Evolutionary conservation across 768 basidiomycete species (phyloP), one percentile per base, ranked within the genome.

Genomic region (Trametes coccinea): DNA sequence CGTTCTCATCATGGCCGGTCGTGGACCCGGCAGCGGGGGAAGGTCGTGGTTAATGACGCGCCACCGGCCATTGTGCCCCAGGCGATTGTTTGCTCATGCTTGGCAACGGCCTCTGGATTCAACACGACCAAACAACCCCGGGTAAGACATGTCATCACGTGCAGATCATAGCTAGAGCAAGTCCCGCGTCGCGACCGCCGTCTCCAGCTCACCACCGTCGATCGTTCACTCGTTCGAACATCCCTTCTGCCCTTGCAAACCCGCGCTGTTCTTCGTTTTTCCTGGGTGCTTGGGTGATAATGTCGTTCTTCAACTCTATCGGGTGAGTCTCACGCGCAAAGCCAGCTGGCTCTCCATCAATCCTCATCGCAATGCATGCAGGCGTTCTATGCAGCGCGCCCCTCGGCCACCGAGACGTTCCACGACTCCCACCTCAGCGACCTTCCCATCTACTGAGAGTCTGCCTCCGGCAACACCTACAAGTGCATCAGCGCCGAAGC

Each of bases 241-340:
- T 29, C 52, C 43, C 47, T 44, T 45, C 7, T 52, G 37, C 27
- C 10, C 16, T 57, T 53, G 22, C 22, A 17, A 22, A 53, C 27
- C 30, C 31, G 16, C 22, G 22, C 22, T 22, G 22, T 22, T 40
- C 34, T 47, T 30, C 17, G 29, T 51, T 11, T 34, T 0, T 33
- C 13, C 22, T 37, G 39, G 6, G 9, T 43, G 41, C 14, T 10
- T 58, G n/a, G 16, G 31, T 3, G 53, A 33, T 27, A 16, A 91
- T 92, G 90, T 92, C 90, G 34, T 92, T 91, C 76, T 91, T 92
- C 78, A 91, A 91, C 70, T 86, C 88, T 31, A 83, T 92, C 53
- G 87, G 90, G 90, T 91, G 63, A 56, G 85, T 75, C 43, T n/a
- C 13, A 27, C 57, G 45, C 59, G 31, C 37, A 45, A 50, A 34